Evolutionary conservation across 2,329 filamentous ascomycete genomes (phyloP).

Genomic region (Aspergillus calidoustus): DNA sequence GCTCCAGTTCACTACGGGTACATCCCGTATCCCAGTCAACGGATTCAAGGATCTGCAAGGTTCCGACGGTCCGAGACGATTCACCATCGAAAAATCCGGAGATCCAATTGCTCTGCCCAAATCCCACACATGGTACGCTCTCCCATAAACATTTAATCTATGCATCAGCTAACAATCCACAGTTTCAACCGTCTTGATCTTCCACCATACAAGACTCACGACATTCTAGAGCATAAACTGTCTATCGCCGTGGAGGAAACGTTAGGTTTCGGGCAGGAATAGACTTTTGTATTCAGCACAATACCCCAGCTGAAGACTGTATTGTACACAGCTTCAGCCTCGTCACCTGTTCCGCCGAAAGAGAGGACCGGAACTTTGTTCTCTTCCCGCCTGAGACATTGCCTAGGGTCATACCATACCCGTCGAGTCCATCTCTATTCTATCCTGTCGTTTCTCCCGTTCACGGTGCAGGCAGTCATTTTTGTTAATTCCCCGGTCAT

Average conservation of each 20-base stretch:
- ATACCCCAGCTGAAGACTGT: conserved; percentile 17
- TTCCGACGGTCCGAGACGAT: conserved; percentile 90
- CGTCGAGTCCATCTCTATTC: conserved; percentile 7
- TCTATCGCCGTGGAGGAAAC: conserved; percentile 98
- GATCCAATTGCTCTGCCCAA: conserved; percentile 91
- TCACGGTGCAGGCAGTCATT: conserved; percentile 11
- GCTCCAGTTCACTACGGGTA: conserved; percentile 95
- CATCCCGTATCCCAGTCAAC: conserved; percentile 96
- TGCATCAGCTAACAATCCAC: conserved; percentile 5
- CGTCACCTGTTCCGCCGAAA: neutral
- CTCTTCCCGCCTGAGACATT: neutral
- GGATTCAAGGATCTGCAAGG: conserved; percentile 99
- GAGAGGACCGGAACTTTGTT: neutral
- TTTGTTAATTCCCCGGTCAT: conserved; percentile 9
- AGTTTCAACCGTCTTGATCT: conserved; percentile 98
- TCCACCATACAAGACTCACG: conserved; percentile 87
- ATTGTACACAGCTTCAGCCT: conserved; percentile 18
- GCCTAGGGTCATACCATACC: conserved; percentile 12
- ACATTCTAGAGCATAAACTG: conserved; percentile 84
- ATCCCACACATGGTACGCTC: conserved; percentile 90
- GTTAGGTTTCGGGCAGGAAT: conserved; percentile 98
- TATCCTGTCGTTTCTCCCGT: conserved; percentile 2
- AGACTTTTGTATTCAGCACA: conserved; percentile 39
- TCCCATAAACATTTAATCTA: conserved; percentile 4
- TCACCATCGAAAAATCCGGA: conserved; percentile 97